phyloP scores from a whole-genome alignment of 2,329 filamentous ascomycete species.

The Capronia coronata region DNA sequence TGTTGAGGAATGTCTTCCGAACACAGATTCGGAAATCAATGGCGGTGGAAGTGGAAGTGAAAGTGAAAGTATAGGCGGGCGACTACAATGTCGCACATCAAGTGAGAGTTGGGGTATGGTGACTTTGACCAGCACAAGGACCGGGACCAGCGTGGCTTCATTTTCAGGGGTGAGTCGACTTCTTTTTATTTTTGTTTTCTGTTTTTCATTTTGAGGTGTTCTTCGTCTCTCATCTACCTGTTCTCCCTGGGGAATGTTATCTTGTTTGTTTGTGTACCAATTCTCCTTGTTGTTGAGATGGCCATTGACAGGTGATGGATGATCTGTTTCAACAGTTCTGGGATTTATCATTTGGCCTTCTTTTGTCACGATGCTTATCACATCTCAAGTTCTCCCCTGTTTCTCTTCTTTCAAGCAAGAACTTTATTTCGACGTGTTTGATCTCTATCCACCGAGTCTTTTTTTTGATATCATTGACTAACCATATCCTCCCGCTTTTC shows the following conservation, averaged over 20 bases:
- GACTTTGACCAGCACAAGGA: conserved; percentile 6
- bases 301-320: too few species aligned
- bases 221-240: neutral
- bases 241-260: too few species aligned
- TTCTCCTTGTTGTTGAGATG: too few species aligned
- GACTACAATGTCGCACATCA: conserved; percentile 12
- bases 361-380: neutral
- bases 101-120: conserved; percentile 21
- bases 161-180: conserved; percentile 13
- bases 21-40: neutral
- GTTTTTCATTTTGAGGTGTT: neutral
- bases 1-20: conserved; percentile 18
- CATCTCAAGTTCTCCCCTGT: too few species aligned
- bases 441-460: neutral
- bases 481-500: too few species aligned
- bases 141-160: conserved; percentile 9
- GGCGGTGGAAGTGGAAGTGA: neutral
- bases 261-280: too few species aligned
- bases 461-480: neutral
- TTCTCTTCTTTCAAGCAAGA: too few species aligned
- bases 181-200: neutral
- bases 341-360: too few species aligned
- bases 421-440: neutral
- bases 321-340: too few species aligned
- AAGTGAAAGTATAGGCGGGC: neutral